Conservation (phyloP, 345 rosid genomes). For the Physaria fendleri region DNA sequence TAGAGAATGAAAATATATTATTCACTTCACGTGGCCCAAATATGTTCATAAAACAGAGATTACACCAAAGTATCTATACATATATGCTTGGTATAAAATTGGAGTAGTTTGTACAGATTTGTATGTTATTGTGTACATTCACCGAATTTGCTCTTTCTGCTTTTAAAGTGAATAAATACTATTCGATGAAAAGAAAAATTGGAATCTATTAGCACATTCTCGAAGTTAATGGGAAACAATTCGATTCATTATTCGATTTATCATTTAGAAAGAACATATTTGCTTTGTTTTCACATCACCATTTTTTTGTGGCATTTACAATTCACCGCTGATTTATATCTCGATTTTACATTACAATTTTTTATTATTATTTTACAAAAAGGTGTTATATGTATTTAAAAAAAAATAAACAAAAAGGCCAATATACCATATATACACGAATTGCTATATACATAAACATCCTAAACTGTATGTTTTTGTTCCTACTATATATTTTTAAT, state of each 20-base stretch:
- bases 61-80: slow-evolving; percentile 1
- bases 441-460: no score
- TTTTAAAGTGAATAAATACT: slow-evolving; percentile 22
- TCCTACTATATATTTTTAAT: no score
- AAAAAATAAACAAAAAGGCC: no score
- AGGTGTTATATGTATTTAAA: no score
- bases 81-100: no score
- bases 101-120: no score
- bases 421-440: no score
- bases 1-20: not conserved
- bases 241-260: slow-evolving; percentile 13
- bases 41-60: slow-evolving; percentile 12
- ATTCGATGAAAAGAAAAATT: slow-evolving; percentile 1
- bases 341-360: no score
- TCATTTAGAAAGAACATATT: slow-evolving; percentile 3
- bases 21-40: slow-evolving; percentile 1
- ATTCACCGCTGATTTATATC: not conserved
- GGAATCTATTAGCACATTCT: slow-evolving; percentile 24
- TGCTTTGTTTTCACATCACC: not conserved
- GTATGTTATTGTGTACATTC: slow-evolving; percentile 9
- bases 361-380: no score
- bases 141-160: slow-evolving; percentile 24
- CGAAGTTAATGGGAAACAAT: slow-evolving; percentile 20
- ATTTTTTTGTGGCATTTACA: not conserved
- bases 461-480: no score